Base-by-base conservation (phyloP, 2,329 filamentous ascomycete species). In the Xylariales sp. region DNA sequence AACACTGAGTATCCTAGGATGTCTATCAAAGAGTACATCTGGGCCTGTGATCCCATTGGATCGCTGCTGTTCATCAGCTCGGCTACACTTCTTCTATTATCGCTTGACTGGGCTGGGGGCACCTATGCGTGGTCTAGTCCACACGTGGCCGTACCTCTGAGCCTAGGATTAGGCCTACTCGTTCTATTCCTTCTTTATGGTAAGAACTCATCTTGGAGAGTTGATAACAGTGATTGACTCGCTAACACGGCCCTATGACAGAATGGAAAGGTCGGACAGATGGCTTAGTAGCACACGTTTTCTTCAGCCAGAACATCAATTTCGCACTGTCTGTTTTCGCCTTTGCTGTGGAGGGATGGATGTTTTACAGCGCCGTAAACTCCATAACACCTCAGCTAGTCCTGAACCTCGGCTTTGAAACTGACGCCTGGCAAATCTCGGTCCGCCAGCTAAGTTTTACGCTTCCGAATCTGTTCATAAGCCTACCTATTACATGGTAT, bases 301-400 rank as follows among this genome's bases (percentile, higher is more conserved):
- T 78, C 62, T 78, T 78, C 57, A 60, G 57, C 21, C 58, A 62
- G 1, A 73, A 74, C 10, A 69, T 68, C 10, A 79, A 79, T 51
- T 78, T 79, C 49, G 68, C 63, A 6, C 65, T 77, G 4, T 68
- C 73, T 2, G 66, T 71, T 8, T 76, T 77, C 51, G 74, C 74
- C 4, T 78, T 78, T 46, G 69, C 70, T 3, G 70, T 78, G 24
- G 74, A 79, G 56, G 74, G 74, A 11, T 79, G 74, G 74, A 74
- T 78, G 41, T 78, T 76, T 52, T 75, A 74, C 56, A 68, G 64
- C 41, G 72, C 71, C 2, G 69, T 76, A 44, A 74, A 74, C 54
- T 66, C 66, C 16, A 58, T 74, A 36, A 70, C 70, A 1, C 70
- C 71, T 2, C 66, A 73, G 42, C 66, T 75, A 35, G 59, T 69